Evolutionary conservation across 805 yeast species (phyloP), one percentile per base, ranked within the genome.

Genomic region (Cyberlindnera misumaiensis): DNA sequence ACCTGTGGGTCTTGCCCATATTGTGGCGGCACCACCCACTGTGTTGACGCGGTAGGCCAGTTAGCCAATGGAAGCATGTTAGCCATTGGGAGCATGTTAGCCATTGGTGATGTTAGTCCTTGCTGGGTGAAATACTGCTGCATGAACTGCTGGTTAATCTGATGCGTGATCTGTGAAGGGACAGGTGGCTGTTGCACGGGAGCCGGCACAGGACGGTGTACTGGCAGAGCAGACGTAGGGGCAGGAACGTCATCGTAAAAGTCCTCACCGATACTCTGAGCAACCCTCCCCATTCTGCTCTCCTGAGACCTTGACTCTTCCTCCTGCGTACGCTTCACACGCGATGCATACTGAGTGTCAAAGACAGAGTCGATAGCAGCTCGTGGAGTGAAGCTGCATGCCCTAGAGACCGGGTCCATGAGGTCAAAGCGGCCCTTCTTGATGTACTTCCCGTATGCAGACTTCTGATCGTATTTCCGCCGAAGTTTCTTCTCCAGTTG

Each of bases 371-470:
- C 46, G 15, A 52, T 20, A 14, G 16, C 28, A 5, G 38, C 38
- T 11, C 40, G 34, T 2, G 44, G 43, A 9, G 50, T 44, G 42
- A 47, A 53, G 18, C 39, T 26, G 11, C 27, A 34, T 11, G 30
- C 36, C 28, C 50, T 37, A n/a, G 41, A 38, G 12, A 36, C 45
- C 27, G 36, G 20, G 12, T 50, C 48, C 8, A 56, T 49, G 29
- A 48, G 34, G 32, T 56, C 61, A 3, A 44, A 15, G 40, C 61
- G 47, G 3, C 61, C 61, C 28, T 41, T 42, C 32, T 44, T 42
- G 3, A 49, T 20, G 22, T 44, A 40, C 34, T 47, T 51, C 32
- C 44, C 49, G 38, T 55, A 49, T 15, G 47, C 40, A 14, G 48
- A 41, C 17, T 52, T 48, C 11, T 31, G 41, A 2, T 35, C 27